These are phyloP conservation scores for Protomyces pachydermus DNA, from an alignment of 1,139 yeast species.

Conservation along the genomic window DNA sequence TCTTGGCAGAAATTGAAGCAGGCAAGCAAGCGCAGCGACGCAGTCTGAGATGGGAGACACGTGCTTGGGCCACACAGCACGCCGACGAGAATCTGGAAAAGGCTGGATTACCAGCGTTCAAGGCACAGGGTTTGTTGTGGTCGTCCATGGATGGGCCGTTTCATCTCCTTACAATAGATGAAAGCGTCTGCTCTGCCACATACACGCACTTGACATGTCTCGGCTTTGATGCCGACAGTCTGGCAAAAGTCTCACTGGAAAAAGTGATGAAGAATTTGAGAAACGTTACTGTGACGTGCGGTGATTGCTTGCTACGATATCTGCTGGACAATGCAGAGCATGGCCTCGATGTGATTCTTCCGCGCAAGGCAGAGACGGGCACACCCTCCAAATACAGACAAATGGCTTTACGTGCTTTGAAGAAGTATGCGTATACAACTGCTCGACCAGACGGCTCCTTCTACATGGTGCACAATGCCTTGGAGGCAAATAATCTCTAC, in stretches of 20 bases:
- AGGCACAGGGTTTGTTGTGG: not conserved
- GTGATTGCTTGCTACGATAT: not conserved
- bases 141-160: constrained; percentile 5
- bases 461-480: not conserved
- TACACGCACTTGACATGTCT: not conserved
- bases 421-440: not conserved
- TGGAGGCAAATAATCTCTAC: not conserved
- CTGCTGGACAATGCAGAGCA: not conserved
- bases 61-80: not conserved
- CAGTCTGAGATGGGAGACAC: not conserved
- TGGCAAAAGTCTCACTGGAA: not conserved
- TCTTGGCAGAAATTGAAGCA: not conserved
- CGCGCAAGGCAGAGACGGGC: not conserved
- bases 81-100: not conserved
- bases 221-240: not conserved
- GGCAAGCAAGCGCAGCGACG: not conserved
- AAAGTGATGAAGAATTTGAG: not conserved
- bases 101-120: not conserved
- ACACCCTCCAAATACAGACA: not conserved
- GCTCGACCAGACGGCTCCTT: not conserved
- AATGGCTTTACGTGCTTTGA: not conserved
- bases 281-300: not conserved
- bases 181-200: not conserved
- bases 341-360: not conserved
- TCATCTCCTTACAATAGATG: not conserved